Evolutionary conservation across 2,329 filamentous ascomycete species (phyloP), one percentile per base, ranked within the genome.

Genomic region (Ophiostoma populinum): DNA sequence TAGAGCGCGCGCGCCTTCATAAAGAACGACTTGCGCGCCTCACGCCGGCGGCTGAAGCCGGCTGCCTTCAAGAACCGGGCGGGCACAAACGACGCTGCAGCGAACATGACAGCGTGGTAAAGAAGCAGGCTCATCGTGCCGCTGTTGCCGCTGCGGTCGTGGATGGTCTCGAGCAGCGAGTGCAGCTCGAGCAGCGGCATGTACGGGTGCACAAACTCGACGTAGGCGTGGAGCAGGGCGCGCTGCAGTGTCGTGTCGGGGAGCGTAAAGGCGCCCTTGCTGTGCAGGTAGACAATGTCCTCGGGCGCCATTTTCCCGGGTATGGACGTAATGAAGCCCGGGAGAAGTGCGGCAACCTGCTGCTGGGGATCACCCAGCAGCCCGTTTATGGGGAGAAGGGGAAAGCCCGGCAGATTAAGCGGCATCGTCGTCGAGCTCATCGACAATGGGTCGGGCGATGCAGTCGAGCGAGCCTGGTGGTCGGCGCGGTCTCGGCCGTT

Each of bases 71-170:
- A 62, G 49, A 75, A 65, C 38, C 76, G 70, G 58, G 83, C 77
- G 46, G 90, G 82, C 38, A 93, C 76, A 51, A 90, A 93, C 0
- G 86, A 83, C 2, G 80, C 80, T 1, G 80, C 85, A 2, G 83
- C 78, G 52, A 94, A 95, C 82, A 94, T 92, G 48, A 93, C 78
- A 9, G 86, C 80, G 51, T 94, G 87, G 55, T 92, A 94, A 2
- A 94, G 61, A 39, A 94, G 70, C 46, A 95, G 60, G 57, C 86
- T 93, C 48, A 85, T 66, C 50, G 74, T 75, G 8, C 77, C 75
- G 45, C 70, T 65, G 31, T 67, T 63, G 11, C 80, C 80, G 51
- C 90, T 78, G 9, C 66, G 62, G 38, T 65, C 62, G 46, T 75
- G 70, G 43, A 85, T 65, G 29, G 68, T 63, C 33, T 59, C 50